Conservation (phyloP, 1,284 basidiomycete species). For the Inonotus hispidus region DNA sequence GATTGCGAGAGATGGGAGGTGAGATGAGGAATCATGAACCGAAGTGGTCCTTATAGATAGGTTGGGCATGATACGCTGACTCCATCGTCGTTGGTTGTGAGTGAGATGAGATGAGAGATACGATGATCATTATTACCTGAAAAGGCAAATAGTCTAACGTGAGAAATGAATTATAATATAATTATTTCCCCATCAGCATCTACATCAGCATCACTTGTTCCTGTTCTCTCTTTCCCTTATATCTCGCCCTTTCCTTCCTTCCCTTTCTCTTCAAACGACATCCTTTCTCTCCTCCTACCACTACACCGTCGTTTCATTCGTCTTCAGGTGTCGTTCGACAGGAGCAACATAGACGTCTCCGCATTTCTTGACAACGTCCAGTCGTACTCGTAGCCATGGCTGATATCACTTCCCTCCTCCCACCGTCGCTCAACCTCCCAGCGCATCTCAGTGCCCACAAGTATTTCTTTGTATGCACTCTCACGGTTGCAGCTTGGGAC, state of each 20-base stretch:
- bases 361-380: background rate
- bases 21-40: no score
- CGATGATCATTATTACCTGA: no score
- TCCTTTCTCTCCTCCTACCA: background rate
- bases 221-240: background rate
- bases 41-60: background rate
- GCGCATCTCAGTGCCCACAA: constrained; percentile 77
- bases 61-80: background rate
- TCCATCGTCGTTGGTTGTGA: no score
- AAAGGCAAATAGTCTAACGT: background rate
- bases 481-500: constrained; percentile 83
- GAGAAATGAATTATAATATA: background rate
- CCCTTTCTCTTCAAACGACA: background rate
- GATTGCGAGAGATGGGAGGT: no score
- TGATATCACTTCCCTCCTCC: constrained; percentile 34
- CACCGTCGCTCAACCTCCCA: constrained; percentile 58
- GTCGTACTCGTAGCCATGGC: background rate
- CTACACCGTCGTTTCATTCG: background rate
- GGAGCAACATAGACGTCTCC: background rate
- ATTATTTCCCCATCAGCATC: background rate
- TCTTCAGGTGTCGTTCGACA: background rate
- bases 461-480: constrained; percentile 79
- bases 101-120: no score
- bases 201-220: no score
- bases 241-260: background rate